Evolutionary conservation across 177 flowering plant genomes (phyloP).

Genomic region (Vitis hybrid): DNA sequence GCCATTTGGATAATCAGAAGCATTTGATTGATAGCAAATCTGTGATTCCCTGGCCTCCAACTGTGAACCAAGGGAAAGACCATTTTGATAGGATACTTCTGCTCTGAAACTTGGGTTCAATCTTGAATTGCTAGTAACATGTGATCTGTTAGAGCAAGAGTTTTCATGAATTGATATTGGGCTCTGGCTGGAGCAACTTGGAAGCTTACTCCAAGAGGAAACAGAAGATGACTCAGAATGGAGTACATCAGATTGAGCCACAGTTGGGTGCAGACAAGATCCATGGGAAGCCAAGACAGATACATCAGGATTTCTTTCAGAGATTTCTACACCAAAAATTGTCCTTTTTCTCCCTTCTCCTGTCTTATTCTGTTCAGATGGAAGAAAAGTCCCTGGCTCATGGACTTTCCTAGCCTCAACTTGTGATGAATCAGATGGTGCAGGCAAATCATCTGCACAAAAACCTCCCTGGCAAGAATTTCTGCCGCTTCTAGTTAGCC

Average conservation of each 20-base stretch:
- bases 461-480: conserved; percentile 12
- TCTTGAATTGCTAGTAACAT: conserved; percentile 10
- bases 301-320: conserved; percentile 25
- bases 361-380: conserved; percentile 21
- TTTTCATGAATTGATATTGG: conserved; percentile 22
- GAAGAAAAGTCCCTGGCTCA: conserved; percentile 18
- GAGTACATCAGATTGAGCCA: conserved; percentile 13
- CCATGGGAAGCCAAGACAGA: conserved; percentile 17
- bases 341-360: conserved; percentile 26
- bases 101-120: conserved; percentile 13
- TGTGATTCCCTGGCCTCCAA: conserved; percentile 19
- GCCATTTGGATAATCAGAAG: conserved; percentile 2
- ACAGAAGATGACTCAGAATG: conserved; percentile 21
- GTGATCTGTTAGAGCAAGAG: conserved; percentile 18
- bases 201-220: conserved; percentile 30
- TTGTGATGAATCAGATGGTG: conserved; percentile 19
- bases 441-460: conserved; percentile 15
- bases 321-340: conserved; percentile 40
- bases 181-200: conserved; percentile 16
- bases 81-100: conserved; percentile 24
- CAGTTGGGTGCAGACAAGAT: conserved; percentile 10
- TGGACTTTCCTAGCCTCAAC: conserved; percentile 23
- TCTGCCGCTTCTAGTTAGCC: conserved; percentile 15
- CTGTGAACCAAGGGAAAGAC: conserved; percentile 13
- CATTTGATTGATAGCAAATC: neutral